Evolutionary conservation across 2,329 filamentous ascomycete species (phyloP), one percentile per base, ranked within the genome.

Genomic region (Fusarium sp.): DNA sequence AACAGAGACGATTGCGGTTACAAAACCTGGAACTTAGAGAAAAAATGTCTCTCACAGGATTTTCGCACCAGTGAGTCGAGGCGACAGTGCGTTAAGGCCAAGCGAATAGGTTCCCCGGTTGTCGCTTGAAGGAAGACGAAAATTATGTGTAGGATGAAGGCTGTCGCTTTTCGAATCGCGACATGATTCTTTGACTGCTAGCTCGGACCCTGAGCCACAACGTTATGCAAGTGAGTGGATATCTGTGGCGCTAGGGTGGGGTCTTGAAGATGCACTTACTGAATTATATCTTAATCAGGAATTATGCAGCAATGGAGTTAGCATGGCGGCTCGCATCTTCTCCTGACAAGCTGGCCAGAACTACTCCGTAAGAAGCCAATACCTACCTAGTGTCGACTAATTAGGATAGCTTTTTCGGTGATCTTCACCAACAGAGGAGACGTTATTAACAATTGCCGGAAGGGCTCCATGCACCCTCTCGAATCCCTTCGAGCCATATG

Each of bases 301-400:
- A n/a, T 27, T 76, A 77, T 77, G 75, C 63, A 75, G 56, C 60
- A 73, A 74, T 63, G 41, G 68, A 67, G 68, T 69, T 52, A 7
- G n/a, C 21, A 31, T 70, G 23, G 29, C 27, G 33, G n/a, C 48
- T 44, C 49, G 39, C 21, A 63, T 46, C 29, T 54, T 69, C 62
- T 73, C 63, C 64, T 75, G 72, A 73, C 73, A 76, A 76, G 68
- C 72, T 77, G 75, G 72, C 67, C 72, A 76, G 44, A 74, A 66
- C 57, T 12, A n/a, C n/a, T n/a, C n/a, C n/a, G n/a, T n/a, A 38
- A 55, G 48, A 33, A 45, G 56, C 39, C 23, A 21, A 35, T 42
- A 56, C 29, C 52, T 44, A 52, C 27, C 52, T 44, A 52, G 37
- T 61, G 41, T 55, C 44, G 62, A 64, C 56, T 56, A 68, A 65